These are phyloP conservation scores for Arabis alpina DNA, from an alignment of 345 rosid species.

Conservation along the genomic window DNA sequence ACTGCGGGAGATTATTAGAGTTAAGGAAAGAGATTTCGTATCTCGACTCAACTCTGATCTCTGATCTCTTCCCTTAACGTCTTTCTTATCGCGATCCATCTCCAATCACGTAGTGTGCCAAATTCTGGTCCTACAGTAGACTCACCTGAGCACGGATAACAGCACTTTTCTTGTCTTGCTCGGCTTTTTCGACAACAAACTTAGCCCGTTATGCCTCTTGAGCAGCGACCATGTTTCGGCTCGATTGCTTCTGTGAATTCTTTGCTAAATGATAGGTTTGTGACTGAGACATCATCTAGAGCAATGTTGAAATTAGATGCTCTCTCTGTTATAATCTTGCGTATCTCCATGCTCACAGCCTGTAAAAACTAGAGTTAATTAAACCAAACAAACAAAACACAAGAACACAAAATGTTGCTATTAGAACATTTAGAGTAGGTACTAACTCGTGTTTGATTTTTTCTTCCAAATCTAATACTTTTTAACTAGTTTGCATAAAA, in stretches of 20 bases:
- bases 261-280: conserved; percentile 71
- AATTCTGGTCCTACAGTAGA: too few species aligned
- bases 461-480: too few species aligned
- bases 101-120: too few species aligned
- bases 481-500: too few species aligned
- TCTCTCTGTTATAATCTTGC: conserved; percentile 74
- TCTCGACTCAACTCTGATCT: too few species aligned
- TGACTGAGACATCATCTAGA: conserved; percentile 74
- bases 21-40: too few species aligned
- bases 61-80: too few species aligned
- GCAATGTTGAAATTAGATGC: conserved; percentile 66
- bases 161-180: conserved; percentile 90
- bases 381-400: not conserved
- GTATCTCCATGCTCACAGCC: conserved; percentile 62
- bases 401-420: not conserved
- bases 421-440: not conserved
- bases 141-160: conserved; percentile 78
- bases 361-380: not conserved
- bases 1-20: too few species aligned
- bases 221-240: conserved; percentile 80
- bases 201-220: conserved; percentile 91
- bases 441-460: too few species aligned
- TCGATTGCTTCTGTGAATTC: conserved; percentile 90
- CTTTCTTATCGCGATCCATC: too few species aligned
- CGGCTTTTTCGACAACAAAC: conserved; percentile 82